Base-by-base conservation (phyloP, 805 yeast genomes). In the Zygoascus biomembranicola region DNA sequence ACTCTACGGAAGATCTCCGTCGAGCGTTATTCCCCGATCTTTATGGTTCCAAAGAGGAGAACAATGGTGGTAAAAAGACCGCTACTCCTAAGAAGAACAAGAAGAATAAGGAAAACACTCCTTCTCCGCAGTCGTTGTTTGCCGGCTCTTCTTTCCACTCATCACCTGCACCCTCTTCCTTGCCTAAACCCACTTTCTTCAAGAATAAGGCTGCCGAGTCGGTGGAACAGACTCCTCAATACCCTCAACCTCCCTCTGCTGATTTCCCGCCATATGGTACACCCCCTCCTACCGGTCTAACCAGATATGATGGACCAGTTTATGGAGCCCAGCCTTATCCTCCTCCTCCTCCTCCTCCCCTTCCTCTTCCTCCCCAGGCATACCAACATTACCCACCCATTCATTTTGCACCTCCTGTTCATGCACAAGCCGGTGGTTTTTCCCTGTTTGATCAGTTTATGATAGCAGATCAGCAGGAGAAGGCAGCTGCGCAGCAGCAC, bases 121-220 rank as follows among this genome's bases (percentile, higher is more conserved):
- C 16, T 26, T 26, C 52, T 19, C 49, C 55, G 13, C 28, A 44
- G 10, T 44, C 26, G 23, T 31, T 19, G 41, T 63, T 61, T 56
- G 65, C 66, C 3, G 66, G 66, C 3, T 60, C 65, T 6, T 57
- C 63, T 19, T 63, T 63, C 55, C 64, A 63, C 35, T 52, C 58
- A 4, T 59, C 66, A 6, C 66, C 66, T 13, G 66, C 66, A 0
- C 62, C 66, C 8, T 58, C 63, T 4, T 53, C 65, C 8, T 50
- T 63, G 32, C 65, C 65, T 3, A 57, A 60, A 46, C 65, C 66
- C 8, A 47, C 49, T 14, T 59, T 59, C 53, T 18, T 18, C 26
- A 53, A 53, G 56, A 18, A 49, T 19, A 58, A 58, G 51, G 26
- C 57, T 8, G 52, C 44, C n/a, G 53, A 26, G 39, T 18, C 31